phyloP scores from a whole-genome alignment of 179 eudicot species.

The Silene noctiflora region DNA sequence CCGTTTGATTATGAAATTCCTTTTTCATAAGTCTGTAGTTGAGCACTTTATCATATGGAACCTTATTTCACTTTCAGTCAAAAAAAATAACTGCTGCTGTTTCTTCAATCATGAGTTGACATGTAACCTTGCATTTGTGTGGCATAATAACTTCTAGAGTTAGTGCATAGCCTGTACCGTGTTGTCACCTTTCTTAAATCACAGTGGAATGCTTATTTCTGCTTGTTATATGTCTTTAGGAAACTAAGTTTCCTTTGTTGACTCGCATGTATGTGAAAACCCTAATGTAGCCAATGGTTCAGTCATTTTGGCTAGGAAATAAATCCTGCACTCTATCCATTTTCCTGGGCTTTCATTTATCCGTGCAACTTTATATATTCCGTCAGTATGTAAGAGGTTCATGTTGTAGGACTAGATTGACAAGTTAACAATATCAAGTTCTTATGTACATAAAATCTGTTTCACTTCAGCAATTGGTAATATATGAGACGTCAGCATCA shows the following conservation, averaged over 20 bases:
- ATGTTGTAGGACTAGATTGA: not conserved
- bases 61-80: not conserved
- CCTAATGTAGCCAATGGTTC: constrained; percentile 4
- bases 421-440: not conserved
- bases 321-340: not conserved
- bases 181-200: not conserved
- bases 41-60: not conserved
- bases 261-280: not conserved
- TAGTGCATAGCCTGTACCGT: not conserved
- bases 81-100: not conserved
- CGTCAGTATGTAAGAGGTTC: not conserved
- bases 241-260: not conserved
- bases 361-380: not conserved
- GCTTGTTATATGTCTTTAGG: not conserved
- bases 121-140: not conserved
- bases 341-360: not conserved
- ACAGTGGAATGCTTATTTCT: not conserved
- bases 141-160: not conserved
- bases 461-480: constrained; percentile 69
- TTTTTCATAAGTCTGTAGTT: not conserved
- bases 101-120: not conserved
- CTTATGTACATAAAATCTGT: not conserved
- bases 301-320: not conserved
- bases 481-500: constrained; percentile 88
- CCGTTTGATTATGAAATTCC: not conserved